Percentiles rank a stretch among this genome's conserved stretches.
Conservation (phyloP, 2,329 filamentous ascomycete genomes). For the Ophiostoma sp. region DNA sequence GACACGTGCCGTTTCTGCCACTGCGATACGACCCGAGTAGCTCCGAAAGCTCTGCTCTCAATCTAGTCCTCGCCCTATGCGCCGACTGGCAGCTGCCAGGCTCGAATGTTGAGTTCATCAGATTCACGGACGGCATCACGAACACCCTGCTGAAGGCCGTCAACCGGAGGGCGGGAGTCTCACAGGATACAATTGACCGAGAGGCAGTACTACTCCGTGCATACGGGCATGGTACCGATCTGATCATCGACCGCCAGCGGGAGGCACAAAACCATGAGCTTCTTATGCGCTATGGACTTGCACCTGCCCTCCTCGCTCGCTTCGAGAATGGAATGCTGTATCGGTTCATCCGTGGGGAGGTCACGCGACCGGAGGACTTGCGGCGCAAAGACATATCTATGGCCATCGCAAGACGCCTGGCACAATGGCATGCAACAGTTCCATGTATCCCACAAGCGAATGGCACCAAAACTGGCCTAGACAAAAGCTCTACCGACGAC, state of each 20-base stretch:
- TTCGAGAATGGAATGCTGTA: constrained; percentile 98
- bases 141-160: constrained; percentile 86
- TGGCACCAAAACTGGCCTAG: no score
- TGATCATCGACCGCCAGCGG: constrained; percentile 94
- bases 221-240: constrained; percentile 90
- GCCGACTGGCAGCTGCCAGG: constrained; percentile 70
- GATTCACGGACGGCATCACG: constrained; percentile 97
- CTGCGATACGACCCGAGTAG: constrained; percentile 76
- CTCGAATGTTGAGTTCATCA: constrained; percentile 67
- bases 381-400: constrained; percentile 73
- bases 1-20: constrained; percentile 60
- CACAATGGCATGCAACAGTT: constrained; percentile 85
- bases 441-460: constrained; percentile 51
- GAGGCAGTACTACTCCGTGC: constrained; percentile 88
- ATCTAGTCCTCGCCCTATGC: constrained; percentile 74
- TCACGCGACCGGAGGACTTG: constrained; percentile 78
- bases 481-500: constrained; percentile 6
- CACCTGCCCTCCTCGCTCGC: constrained; percentile 81
- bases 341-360: constrained; percentile 78
- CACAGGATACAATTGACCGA: constrained; percentile 74
- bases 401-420: constrained; percentile 79
- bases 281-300: constrained; percentile 78
- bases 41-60: constrained; percentile 74
- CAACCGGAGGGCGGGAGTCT: constrained; percentile 65
- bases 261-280: constrained; percentile 78